Base-by-base conservation (phyloP, 495 filamentous ascomycete species). In the Aspergillus coremiiformis region DNA sequence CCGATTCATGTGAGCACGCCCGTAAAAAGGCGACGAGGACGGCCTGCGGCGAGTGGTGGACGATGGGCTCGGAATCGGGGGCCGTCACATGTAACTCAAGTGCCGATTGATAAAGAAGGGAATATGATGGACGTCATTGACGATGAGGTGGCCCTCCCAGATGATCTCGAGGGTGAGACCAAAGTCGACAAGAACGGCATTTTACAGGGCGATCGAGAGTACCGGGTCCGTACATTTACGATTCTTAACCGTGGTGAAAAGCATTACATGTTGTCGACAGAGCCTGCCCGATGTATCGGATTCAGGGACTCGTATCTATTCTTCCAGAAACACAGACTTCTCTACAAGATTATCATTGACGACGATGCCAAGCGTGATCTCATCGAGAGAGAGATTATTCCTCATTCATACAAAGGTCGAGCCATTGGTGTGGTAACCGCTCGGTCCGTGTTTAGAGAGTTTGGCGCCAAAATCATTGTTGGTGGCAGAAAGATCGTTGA, bases 281-380 rank as follows among this genome's bases (percentile, higher is more conserved):
- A 98, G 59, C 93, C 93, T 4, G 93, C 93, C 19, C 82, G 93
- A 51, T 98, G 93, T 60, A 92, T 95, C 44, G 93, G 93, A 6
- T 98, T 98, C 78, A 76, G 93, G 48, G 93, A 98, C 70, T 93
- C 87, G 51, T 98, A 98, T 65, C 78, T 98, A 14, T 98, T 98
- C 77, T 98, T 98, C 76, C 92, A 91, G 59, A 95, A 95, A 65
- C 91, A 96, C 72, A 87, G 85, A 63, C 82, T 90, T 61, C 84
- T 96, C 17, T 90, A 89, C 76, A 96, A 96, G 73, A 93, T 96
- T 61, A 93, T 96, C 57, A 84, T 95, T 57, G 89, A 89, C 52
- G 90, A 96, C 49, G 85, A 90, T 17, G 89, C 90, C 54, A 96
- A 96, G 71, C 86, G 83, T 46, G 91, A 95, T 62, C 78, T 96